These are phyloP conservation scores for Helichrysum umbraculigerum DNA, from an alignment of 129 eudicot genomes.

Conservation along the genomic window DNA sequence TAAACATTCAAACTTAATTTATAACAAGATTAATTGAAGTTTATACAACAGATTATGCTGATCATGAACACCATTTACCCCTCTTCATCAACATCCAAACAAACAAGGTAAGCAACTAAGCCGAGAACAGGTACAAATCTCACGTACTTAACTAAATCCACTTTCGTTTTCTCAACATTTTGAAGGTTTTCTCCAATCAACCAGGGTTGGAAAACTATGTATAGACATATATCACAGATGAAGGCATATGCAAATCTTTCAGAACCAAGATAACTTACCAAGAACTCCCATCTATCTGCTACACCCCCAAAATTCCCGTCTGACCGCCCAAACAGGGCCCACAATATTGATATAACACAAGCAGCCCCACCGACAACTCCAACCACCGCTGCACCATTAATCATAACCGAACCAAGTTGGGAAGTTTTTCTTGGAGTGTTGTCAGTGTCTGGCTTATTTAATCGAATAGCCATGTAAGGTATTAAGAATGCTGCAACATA, in stretches of 20 bases:
- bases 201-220: conserved; percentile 92
- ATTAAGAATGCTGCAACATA: conserved; percentile 76
- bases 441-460: conserved; percentile 56
- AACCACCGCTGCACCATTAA: background rate
- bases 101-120: conserved; percentile 69
- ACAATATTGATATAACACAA: conserved; percentile 27
- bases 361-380: background rate
- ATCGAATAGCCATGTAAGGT: conserved; percentile 94
- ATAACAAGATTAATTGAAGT: conserved; percentile 14
- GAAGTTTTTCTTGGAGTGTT: conserved; percentile 45
- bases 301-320: conserved; percentile 69
- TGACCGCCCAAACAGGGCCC: conserved; percentile 79
- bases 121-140: conserved; percentile 81
- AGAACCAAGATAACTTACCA: conserved; percentile 64
- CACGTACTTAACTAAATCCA: conserved; percentile 48
- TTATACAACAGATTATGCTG: conserved; percentile 11
- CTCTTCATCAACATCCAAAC: conserved; percentile 57
- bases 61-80: conserved; percentile 22
- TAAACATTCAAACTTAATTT: conserved; percentile 6
- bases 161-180: conserved; percentile 53
- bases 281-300: conserved; percentile 65
- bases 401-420: background rate
- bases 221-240: conserved; percentile 85
- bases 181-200: conserved; percentile 79
- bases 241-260: conserved; percentile 96